These are phyloP conservation scores for Fusarium brachygibbosum DNA, from an alignment of 2,329 filamentous ascomycete species.

Conservation along the genomic window DNA sequence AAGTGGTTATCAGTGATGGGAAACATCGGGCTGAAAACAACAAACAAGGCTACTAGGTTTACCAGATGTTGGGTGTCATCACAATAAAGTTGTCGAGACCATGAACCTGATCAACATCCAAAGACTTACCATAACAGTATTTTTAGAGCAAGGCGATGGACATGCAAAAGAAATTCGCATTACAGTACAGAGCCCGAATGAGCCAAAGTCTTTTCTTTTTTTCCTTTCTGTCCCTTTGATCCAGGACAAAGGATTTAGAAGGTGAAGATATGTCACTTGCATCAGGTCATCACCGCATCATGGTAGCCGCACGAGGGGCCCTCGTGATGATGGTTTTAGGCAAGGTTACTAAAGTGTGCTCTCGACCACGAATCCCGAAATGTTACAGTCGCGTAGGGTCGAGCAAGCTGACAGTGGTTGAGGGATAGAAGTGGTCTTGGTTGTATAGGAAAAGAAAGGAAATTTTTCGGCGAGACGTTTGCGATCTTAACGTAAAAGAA, in stretches of 20 bases:
- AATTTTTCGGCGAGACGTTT: slow-evolving; percentile 31
- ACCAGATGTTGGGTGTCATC: slow-evolving; percentile 60
- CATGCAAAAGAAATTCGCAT: neutral
- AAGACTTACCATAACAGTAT: slow-evolving; percentile 35
- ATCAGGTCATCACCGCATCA: slow-evolving; percentile 78
- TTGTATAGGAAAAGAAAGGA: slow-evolving; percentile 53
- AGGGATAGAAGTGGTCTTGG: slow-evolving; percentile 60
- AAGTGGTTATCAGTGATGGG: slow-evolving; percentile 45
- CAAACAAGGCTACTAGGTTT: slow-evolving; percentile 56
- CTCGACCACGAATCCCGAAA: slow-evolving; percentile 69
- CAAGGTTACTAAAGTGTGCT: slow-evolving; percentile 68
- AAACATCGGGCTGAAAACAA: slow-evolving; percentile 43
- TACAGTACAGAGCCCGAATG: neutral
- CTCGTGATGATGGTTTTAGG: slow-evolving; percentile 78
- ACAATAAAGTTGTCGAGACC: slow-evolving; percentile 7
- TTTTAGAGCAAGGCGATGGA: neutral
- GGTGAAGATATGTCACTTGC: slow-evolving; percentile 66
- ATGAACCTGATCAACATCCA: slow-evolving; percentile 3
- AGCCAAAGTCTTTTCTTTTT: neutral
- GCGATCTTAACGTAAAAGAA: slow-evolving; percentile 32
- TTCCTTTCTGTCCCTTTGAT: slow-evolving; percentile 10
- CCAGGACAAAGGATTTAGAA: slow-evolving; percentile 11
- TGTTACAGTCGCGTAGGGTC: slow-evolving; percentile 60
- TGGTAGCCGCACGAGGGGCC: slow-evolving; percentile 73
- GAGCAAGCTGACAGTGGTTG: slow-evolving; percentile 57